These are phyloP conservation scores for Flueggea neowawraea DNA, from an alignment of 441 rosid species.

Conservation along the genomic window DNA sequence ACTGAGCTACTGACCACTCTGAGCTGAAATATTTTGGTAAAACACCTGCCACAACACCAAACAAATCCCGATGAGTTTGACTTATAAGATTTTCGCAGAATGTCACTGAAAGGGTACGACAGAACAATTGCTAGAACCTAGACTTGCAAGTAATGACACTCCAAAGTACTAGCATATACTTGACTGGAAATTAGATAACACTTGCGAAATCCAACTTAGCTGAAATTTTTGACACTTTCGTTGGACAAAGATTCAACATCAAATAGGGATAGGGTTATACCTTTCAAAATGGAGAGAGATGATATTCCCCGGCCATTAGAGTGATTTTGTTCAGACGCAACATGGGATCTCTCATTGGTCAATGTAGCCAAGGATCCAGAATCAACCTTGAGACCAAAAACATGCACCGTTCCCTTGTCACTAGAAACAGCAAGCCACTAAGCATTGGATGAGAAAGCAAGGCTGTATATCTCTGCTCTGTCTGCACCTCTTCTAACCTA, in stretches of 20 bases:
- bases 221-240: no score
- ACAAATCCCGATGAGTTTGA: no score
- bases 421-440: slow-evolving; percentile 78
- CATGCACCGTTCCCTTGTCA: slow-evolving; percentile 85
- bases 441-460: slow-evolving; percentile 64
- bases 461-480: slow-evolving; percentile 72
- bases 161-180: no score
- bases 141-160: not conserved
- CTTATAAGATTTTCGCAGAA: no score
- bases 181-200: no score
- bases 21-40: slow-evolving; percentile 62
- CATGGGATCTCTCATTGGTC: slow-evolving; percentile 29
- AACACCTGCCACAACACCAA: slow-evolving; percentile 28
- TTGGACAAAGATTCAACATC: no score
- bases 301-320: slow-evolving; percentile 39
- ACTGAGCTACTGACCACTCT: slow-evolving; percentile 61
- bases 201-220: no score
- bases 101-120: no score
- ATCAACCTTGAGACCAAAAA: slow-evolving; percentile 59
- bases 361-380: slow-evolving; percentile 21
- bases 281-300: slow-evolving; percentile 66
- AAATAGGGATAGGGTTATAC: slow-evolving; percentile 21
- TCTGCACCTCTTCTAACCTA: slow-evolving; percentile 89
- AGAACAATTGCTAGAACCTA: no score
- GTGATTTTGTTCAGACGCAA: slow-evolving; percentile 26